phyloP scores from a whole-genome alignment of 2,329 filamentous ascomycete genomes.

The Diaporthe ilicicola region DNA sequence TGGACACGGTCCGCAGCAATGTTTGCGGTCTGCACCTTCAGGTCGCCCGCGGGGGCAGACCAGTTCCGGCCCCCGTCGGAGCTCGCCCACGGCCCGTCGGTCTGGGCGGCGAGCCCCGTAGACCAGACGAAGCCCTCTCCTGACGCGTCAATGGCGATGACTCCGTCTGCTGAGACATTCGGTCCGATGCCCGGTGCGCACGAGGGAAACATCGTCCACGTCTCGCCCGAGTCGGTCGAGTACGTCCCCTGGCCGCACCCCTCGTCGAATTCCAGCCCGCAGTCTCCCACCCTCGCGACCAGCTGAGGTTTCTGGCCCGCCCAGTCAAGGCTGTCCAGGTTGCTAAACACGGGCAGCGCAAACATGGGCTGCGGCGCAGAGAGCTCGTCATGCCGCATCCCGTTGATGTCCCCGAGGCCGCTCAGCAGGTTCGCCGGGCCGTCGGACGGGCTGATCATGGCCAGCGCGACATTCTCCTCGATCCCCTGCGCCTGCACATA shows the following conservation, averaged over 20 bases:
- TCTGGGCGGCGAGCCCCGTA: not conserved
- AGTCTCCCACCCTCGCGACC: constrained; percentile 16
- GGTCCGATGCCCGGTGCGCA: constrained; percentile 18
- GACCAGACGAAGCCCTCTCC: constrained; percentile 21
- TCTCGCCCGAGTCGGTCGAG: constrained; percentile 13
- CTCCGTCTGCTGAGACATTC: not conserved
- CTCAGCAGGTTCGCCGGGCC: constrained; percentile 19
- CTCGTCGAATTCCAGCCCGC: constrained; percentile 12
- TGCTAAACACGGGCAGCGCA: constrained; percentile 16
- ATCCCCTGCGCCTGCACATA: constrained; percentile 24
- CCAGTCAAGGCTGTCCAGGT: constrained; percentile 25
- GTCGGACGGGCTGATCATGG: constrained; percentile 17
- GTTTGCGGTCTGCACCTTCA: constrained; percentile 4
- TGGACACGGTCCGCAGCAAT: constrained; percentile 8
- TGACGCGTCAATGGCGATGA: constrained; percentile 14
- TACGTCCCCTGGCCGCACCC: constrained; percentile 13
- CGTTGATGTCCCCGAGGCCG: constrained; percentile 25
- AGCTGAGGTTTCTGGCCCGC: constrained; percentile 15
- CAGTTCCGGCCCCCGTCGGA: not conserved
- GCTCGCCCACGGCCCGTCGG: constrained; percentile 9
- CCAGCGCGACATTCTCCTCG: constrained; percentile 19
- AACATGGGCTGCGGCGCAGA: constrained; percentile 25
- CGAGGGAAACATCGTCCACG: constrained; percentile 20
- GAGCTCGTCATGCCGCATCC: constrained; percentile 21
- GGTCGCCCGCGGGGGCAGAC: constrained; percentile 8